Evolutionary conservation across 164 flowering plant genomes (phyloP).

Genomic region (Aristolochia fimbriata): DNA sequence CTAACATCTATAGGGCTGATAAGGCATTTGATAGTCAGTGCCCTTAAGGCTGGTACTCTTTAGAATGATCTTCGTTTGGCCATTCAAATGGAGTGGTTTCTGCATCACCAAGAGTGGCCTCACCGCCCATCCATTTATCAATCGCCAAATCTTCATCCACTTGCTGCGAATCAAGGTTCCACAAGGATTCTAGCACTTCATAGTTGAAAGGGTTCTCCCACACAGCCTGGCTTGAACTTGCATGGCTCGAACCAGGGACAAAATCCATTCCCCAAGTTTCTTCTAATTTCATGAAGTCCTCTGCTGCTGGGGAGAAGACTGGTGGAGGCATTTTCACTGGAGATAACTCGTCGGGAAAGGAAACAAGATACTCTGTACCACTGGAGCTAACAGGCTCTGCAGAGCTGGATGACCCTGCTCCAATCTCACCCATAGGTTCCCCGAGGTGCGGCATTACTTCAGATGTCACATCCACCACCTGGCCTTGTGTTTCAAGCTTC

Average conservation of each 20-base stretch:
- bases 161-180: conserved; percentile 44
- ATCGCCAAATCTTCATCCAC: conserved; percentile 29
- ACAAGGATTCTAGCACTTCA: conserved; percentile 34
- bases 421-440: conserved; percentile 11
- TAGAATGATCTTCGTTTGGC: conserved; percentile 10
- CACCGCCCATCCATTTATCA: conserved; percentile 35
- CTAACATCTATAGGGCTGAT: neutral
- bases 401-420: conserved; percentile 13
- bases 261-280: conserved; percentile 48
- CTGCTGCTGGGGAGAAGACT: conserved; percentile 23
- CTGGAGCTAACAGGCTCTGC: conserved; percentile 1
- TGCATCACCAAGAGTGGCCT: conserved; percentile 21
- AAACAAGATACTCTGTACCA: conserved; percentile 21
- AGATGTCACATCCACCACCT: conserved; percentile 14
- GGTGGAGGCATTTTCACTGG: conserved; percentile 24
- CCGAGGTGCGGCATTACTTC: conserved; percentile 20
- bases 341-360: conserved; percentile 38
- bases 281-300: conserved; percentile 28
- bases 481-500: conserved; percentile 20
- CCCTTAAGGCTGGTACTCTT: neutral
- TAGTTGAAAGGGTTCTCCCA: conserved; percentile 33
- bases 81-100: conserved; percentile 16
- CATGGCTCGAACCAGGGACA: conserved; percentile 22
- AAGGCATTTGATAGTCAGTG: neutral
- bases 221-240: conserved; percentile 34